Conservation (phyloP, 306 rosid species). For the Pachyrhizus erosus region DNA sequence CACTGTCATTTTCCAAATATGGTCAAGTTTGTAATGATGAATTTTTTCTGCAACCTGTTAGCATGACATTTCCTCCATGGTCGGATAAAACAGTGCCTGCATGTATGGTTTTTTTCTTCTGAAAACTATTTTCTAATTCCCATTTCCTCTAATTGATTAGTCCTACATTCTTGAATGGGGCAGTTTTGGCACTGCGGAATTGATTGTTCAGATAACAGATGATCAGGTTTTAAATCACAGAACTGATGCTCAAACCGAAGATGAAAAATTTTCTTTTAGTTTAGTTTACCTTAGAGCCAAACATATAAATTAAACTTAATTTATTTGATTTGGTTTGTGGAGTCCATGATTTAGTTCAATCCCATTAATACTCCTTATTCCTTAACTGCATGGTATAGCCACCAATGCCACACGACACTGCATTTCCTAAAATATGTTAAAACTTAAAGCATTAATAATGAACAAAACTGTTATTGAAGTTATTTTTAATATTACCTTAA, state of each 20-base stretch:
- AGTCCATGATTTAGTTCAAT: too few species aligned
- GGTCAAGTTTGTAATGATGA: neutral
- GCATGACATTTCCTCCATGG: neutral
- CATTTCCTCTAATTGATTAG: neutral
- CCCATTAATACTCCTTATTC: too few species aligned
- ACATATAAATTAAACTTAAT: too few species aligned
- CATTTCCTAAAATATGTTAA: too few species aligned
- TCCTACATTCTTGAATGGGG: neutral
- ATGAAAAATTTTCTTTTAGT: neutral
- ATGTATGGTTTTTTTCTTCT: neutral
- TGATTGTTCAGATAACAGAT: neutral
- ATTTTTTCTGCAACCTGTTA: too few species aligned
- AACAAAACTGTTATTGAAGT: too few species aligned
- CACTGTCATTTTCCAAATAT: neutral
- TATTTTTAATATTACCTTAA: too few species aligned
- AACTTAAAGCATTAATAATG: too few species aligned
- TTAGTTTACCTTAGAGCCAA: too few species aligned
- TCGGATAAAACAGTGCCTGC: neutral
- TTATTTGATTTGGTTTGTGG: too few species aligned
- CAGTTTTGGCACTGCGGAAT: neutral
- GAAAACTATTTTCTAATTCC: neutral
- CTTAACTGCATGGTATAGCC: neutral
- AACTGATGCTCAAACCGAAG: neutral
- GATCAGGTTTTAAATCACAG: neutral
- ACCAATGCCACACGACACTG: neutral